Percentiles rank a stretch among this genome's conserved stretches.
Evolutionary conservation across 2,329 filamentous ascomycete genomes (phyloP).

Genomic region (Aspergillus hortae): DNA sequence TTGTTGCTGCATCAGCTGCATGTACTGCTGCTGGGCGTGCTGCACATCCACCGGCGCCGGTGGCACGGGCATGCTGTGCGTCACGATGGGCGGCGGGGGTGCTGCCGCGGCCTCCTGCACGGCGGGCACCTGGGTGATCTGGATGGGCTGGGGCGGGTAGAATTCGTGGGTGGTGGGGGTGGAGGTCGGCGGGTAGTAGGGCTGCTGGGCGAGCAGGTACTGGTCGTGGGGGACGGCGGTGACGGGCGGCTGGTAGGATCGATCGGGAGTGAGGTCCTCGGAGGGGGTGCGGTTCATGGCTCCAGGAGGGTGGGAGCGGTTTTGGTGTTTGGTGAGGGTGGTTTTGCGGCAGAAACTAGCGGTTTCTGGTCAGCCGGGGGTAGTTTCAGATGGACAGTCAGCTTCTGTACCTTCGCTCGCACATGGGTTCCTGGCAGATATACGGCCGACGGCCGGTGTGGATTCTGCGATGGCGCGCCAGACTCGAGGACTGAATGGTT

Average conservation of each 20-base stretch:
- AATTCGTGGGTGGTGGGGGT: slow-evolving; percentile 35
- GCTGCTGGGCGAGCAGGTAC: slow-evolving; percentile 34
- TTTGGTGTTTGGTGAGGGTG: slow-evolving; percentile 39
- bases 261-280: slow-evolving; percentile 35
- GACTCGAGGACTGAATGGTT: slow-evolving; percentile 34
- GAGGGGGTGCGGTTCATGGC: slow-evolving; percentile 32
- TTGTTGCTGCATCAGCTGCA: slow-evolving; percentile 32
- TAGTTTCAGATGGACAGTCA: neutral
- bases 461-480: slow-evolving; percentile 39
- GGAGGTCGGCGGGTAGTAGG: slow-evolving; percentile 31
- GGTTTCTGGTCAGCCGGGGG: neutral
- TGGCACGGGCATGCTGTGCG: slow-evolving; percentile 27
- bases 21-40: slow-evolving; percentile 29
- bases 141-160: slow-evolving; percentile 32
- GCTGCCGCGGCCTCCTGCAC: slow-evolving; percentile 21
- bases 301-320: slow-evolving; percentile 36
- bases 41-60: slow-evolving; percentile 26
- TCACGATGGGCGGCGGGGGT: slow-evolving; percentile 21
- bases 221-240: slow-evolving; percentile 31
- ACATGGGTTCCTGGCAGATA: slow-evolving; percentile 38
- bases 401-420: slow-evolving; percentile 33
- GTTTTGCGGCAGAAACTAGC: slow-evolving; percentile 40
- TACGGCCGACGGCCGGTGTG: slow-evolving; percentile 41
- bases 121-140: slow-evolving; percentile 26
- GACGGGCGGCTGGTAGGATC: slow-evolving; percentile 32